Evolutionary conservation across 495 filamentous ascomycete species (phyloP).

Genomic region (Lichina pygmaea): DNA sequence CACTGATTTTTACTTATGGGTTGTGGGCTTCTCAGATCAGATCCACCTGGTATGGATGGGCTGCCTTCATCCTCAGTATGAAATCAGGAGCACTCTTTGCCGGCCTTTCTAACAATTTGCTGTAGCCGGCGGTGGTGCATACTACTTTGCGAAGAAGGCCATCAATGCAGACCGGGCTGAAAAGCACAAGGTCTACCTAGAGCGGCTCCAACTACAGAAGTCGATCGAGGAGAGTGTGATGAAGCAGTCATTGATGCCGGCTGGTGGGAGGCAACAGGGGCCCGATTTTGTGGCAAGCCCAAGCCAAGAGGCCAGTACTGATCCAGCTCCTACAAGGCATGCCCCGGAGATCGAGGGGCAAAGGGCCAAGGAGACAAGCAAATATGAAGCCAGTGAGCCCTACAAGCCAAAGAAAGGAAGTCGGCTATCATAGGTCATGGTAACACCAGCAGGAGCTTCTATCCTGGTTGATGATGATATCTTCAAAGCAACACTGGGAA

Average conservation of each 20-base stretch:
- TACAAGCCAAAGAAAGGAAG: constrained; percentile 57
- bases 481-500: no score
- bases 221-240: constrained; percentile 23
- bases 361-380: constrained; percentile 51
- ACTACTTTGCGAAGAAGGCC: constrained; percentile 84
- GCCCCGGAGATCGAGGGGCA: constrained; percentile 46
- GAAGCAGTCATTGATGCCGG: not conserved
- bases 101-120: constrained; percentile 3
- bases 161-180: constrained; percentile 68
- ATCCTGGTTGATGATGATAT: not conserved
- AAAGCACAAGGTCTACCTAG: constrained; percentile 38
- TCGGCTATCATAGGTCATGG: constrained; percentile 33
- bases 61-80: constrained; percentile 52
- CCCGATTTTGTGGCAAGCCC: constrained; percentile 39
- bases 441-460: not conserved
- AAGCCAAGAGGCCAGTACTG: constrained; percentile 48
- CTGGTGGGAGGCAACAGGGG: not conserved
- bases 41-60: constrained; percentile 35
- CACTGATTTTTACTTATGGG: no score
- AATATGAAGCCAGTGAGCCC: constrained; percentile 59
- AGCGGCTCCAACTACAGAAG: constrained; percentile 31
- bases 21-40: no score
- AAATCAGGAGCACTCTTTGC: not conserved
- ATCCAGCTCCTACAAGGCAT: constrained; percentile 73
- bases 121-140: constrained; percentile 66